phyloP scores from a whole-genome alignment of 192 early-diverging fungal genomes.

The Umbelopsis sp. region DNA sequence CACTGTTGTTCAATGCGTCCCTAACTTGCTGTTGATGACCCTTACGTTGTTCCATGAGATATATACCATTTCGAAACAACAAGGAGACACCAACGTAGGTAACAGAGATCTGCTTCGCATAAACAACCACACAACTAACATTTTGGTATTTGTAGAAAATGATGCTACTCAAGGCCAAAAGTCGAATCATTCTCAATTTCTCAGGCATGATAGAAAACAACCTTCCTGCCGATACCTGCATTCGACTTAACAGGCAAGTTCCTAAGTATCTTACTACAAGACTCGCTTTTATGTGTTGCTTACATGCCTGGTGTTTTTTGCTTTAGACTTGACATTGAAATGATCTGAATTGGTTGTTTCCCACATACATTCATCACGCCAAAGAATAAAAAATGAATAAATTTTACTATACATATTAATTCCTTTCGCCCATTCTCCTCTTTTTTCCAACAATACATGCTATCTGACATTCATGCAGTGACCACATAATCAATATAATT shows the following conservation, averaged over 20 bases:
- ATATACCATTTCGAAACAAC: background rate
- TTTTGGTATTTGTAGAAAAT: background rate
- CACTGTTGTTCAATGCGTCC: conserved; percentile 13
- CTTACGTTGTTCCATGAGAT: background rate
- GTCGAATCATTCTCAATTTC: background rate
- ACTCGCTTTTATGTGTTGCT: background rate
- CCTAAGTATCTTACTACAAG: too few species aligned
- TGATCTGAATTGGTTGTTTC: background rate
- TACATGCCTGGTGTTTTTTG: background rate
- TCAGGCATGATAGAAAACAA: conserved; percentile 2
- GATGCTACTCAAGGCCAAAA: background rate
- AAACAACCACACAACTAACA: background rate
- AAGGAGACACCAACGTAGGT: background rate
- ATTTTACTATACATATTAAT: too few species aligned
- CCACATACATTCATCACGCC: too few species aligned
- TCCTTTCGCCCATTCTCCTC: too few species aligned
- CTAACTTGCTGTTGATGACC: conserved; percentile 5
- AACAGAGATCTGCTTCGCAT: background rate
- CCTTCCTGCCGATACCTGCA: conserved; percentile 2
- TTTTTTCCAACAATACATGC: too few species aligned
- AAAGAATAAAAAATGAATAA: too few species aligned
- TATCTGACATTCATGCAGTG: too few species aligned
- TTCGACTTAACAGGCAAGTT: conserved; percentile 5
- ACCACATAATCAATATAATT: too few species aligned
- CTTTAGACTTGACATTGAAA: conserved; percentile 6